phyloP scores from a whole-genome alignment of 768 basidiomycete genomes.

The Dacryopinax primogenitus region DNA sequence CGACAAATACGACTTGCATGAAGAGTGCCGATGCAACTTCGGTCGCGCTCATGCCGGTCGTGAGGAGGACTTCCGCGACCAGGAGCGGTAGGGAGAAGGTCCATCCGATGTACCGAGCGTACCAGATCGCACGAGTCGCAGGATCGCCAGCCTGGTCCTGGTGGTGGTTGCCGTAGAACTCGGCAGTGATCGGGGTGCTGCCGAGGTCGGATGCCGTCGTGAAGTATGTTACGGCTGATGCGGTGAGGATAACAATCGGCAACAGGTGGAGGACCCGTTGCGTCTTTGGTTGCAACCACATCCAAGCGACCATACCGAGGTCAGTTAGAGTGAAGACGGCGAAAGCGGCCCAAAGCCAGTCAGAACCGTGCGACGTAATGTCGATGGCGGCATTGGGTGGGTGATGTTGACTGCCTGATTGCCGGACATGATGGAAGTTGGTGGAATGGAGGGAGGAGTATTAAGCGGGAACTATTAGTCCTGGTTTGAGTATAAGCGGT shows the following conservation, averaged over 20 bases:
- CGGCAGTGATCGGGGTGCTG: conserved; percentile 34
- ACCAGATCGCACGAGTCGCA: conserved; percentile 34
- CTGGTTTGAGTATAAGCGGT: too few species aligned
- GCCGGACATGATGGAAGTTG: neutral
- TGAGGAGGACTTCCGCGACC: conserved; percentile 36
- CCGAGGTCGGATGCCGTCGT: conserved; percentile 44
- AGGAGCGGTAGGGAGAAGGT: conserved; percentile 44
- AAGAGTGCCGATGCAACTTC: conserved; percentile 38
- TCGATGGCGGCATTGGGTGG: conserved; percentile 30
- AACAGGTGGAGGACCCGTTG: conserved; percentile 41
- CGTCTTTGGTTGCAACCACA: conserved; percentile 28
- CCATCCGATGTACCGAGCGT: conserved; percentile 44
- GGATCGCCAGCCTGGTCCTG: conserved; percentile 14
- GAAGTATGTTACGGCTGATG: conserved; percentile 38
- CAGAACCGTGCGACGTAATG: conserved; percentile 36
- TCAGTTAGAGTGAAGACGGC: conserved; percentile 38
- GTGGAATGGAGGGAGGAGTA: neutral
- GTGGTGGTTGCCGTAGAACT: conserved; percentile 29
- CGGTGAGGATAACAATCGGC: conserved; percentile 37
- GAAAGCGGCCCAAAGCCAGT: conserved; percentile 47
- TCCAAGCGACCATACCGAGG: conserved; percentile 30
- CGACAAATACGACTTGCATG: conserved; percentile 38
- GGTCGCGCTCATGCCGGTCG: conserved; percentile 37
- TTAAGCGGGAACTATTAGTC: too few species aligned
- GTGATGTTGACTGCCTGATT: conserved; percentile 16